phyloP scores from a whole-genome alignment of 331 rosid species.

The Dryas integrifolia region DNA sequence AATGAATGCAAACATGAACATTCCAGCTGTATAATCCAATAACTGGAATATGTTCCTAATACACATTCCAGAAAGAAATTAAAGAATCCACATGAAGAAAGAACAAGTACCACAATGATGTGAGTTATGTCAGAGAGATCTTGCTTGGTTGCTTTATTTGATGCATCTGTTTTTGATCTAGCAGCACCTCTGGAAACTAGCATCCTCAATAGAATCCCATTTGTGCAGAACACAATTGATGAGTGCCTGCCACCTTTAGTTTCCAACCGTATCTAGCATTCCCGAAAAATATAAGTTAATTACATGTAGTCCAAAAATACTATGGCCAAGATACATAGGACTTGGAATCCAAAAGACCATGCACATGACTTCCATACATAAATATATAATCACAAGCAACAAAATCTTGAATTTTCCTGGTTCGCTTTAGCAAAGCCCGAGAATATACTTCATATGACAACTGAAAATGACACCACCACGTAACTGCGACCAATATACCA shows the following conservation, averaged over 20 bases:
- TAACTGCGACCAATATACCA: neutral
- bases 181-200: slow-evolving; percentile 52
- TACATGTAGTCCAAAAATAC: neutral
- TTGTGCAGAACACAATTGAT: slow-evolving; percentile 85
- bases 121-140: slow-evolving; percentile 63
- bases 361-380: neutral
- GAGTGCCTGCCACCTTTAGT: slow-evolving; percentile 78
- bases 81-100: slow-evolving; percentile 15
- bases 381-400: neutral
- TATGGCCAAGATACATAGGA: neutral
- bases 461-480: neutral
- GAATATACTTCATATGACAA: neutral
- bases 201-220: slow-evolving; percentile 78
- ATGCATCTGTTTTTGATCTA: slow-evolving; percentile 26
- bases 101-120: slow-evolving; percentile 74
- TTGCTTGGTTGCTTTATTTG: slow-evolving; percentile 31
- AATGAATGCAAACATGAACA: neutral
- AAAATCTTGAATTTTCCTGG: neutral
- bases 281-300: slow-evolving; percentile 12
- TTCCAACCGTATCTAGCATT: slow-evolving; percentile 83
- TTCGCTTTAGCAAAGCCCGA: neutral
- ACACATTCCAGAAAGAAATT: slow-evolving; percentile 9
- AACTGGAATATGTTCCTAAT: neutral
- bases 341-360: neutral
- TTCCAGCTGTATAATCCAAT: neutral